A percentile compares a stretch with the other conserved stretches of the same genome.
phyloP scores from a whole-genome alignment of 83 land plant species.

The Picea mariana region DNA sequence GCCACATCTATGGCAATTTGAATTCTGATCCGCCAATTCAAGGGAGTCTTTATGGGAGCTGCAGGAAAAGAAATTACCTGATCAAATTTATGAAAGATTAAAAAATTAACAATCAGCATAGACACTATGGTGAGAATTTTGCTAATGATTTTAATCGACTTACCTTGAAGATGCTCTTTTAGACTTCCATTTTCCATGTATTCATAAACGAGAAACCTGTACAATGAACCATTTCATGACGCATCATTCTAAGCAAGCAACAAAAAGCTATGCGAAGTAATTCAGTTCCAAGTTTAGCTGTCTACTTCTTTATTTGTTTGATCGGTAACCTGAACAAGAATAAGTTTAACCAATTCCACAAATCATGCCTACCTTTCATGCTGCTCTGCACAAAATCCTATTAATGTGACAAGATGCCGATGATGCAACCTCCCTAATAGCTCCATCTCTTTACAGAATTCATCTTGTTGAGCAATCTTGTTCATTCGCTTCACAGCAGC shows the following conservation, averaged over 20 bases:
- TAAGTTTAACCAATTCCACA: neutral
- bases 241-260: neutral
- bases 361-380: constrained; percentile 55
- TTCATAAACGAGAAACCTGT: constrained; percentile 87
- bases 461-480: constrained; percentile 73
- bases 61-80: constrained; percentile 18
- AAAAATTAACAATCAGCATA: no score
- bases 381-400: constrained; percentile 82
- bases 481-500: constrained; percentile 87
- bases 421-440: constrained; percentile 91
- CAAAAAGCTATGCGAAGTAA: neutral
- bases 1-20: constrained; percentile 88
- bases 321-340: neutral
- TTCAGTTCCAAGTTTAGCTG: no score
- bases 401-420: constrained; percentile 84
- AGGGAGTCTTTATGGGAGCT: constrained; percentile 54
- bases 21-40: constrained; percentile 78
- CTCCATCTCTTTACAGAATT: constrained; percentile 84
- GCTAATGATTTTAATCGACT: no score
- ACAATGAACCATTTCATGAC: neutral
- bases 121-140: constrained; percentile 1
- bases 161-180: constrained; percentile 87
- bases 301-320: no score
- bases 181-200: constrained; percentile 93
- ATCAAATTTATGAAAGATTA: neutral